phyloP scores from a whole-genome alignment of 2,329 filamentous ascomycete species.

The Xylariaceae sp. region DNA sequence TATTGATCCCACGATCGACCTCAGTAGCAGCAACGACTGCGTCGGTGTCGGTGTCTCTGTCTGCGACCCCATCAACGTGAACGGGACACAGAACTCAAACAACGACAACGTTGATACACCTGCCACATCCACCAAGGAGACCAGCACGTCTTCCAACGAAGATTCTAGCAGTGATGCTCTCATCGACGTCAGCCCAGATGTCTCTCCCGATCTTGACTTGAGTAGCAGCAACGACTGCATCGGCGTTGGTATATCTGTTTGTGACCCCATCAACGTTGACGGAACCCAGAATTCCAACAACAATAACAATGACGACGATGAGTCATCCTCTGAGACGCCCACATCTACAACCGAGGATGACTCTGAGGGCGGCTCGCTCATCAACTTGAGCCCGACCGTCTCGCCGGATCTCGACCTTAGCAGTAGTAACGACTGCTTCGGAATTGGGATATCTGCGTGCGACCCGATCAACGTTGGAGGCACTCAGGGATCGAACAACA shows the following conservation, averaged over 20 bases:
- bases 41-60: conserved; percentile 23
- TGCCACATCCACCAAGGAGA: neutral
- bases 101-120: neutral
- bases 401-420: conserved; percentile 8
- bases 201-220: conserved; percentile 13
- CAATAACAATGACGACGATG: neutral
- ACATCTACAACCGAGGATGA: neutral
- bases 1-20: conserved; percentile 11
- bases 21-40: conserved; percentile 21
- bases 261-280: conserved; percentile 25
- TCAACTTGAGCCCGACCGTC: conserved; percentile 19
- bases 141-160: neutral
- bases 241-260: conserved; percentile 24
- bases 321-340: neutral
- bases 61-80: conserved; percentile 26
- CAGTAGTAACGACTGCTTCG: conserved; percentile 19
- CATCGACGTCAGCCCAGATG: conserved; percentile 18
- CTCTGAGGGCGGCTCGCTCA: neutral
- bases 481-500: conserved; percentile 20
- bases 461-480: conserved; percentile 26
- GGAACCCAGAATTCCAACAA: conserved; percentile 9
- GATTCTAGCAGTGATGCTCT: neutral
- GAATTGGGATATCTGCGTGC: conserved; percentile 25
- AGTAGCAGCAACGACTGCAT: conserved; percentile 20
- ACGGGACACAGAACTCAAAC: conserved; percentile 12